Evolutionary conservation across 305 asterid genomes (phyloP), one percentile per base, ranked within the genome.

Genomic region (Solanum hybrid): DNA sequence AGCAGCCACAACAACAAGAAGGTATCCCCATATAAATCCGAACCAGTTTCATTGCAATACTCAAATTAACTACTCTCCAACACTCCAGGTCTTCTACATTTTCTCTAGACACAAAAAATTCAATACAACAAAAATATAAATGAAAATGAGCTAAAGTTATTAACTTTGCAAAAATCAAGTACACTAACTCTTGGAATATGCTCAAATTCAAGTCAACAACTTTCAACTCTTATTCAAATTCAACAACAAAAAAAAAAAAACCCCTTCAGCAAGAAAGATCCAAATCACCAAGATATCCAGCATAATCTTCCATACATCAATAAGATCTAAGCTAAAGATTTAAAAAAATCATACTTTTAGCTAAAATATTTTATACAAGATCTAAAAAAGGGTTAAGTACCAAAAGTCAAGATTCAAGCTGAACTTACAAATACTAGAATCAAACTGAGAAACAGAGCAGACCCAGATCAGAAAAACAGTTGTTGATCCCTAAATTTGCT

Each of bases 121-220:
- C 77, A 31, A 10, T 29, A 88, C 75, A 88, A 45, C 7, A 45
- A 41, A 12, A 20, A 27, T 13, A 36, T 61, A 75, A 10, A 38
- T 7, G 51, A 39, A 45, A 77, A 22, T 27, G 72, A 88, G 72
- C 77, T 27, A 78, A 45, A 77, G 86, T 26, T 6, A 41, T 33
- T 33, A 89, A 78, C 34, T 89, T 10, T n/a, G 51, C 85, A 79
- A 22, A n/a, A 75, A 17, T 79, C 61, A 10, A 73, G 32, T 27
- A 24, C 79, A 51, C 87, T 89, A 20, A 79, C 29, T 45, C 75
- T 20, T 89, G 79, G 27, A 33, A 79, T 65, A 78, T 57, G 61
- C 76, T 57, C 90, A 88, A 88, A 31, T 80, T 15, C 76, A 88
- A 88, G 90, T 88, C 86, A 88, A 77, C 82, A 80, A 88, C 29